These are phyloP conservation scores for Pistacia atlantica DNA, from an alignment of 345 rosid genomes.

Conservation along the genomic window DNA sequence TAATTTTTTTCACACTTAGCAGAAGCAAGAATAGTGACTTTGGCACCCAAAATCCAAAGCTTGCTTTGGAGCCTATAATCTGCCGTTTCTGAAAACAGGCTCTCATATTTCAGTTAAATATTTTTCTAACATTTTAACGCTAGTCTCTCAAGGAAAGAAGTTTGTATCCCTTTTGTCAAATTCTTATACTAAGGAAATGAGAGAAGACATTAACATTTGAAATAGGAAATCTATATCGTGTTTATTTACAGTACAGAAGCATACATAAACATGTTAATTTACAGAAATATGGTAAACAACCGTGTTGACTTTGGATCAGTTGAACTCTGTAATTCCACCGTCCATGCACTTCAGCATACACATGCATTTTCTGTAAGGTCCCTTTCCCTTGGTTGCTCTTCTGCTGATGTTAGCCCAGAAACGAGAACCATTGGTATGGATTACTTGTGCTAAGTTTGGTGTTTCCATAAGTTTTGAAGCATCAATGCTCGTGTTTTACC, in stretches of 20 bases:
- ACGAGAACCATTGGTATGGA: not conserved
- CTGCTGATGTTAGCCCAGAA: not conserved
- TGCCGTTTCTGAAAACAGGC: too few relatives aligned
- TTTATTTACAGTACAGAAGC: not conserved
- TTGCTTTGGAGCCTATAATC: too few relatives aligned
- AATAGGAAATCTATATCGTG: not conserved
- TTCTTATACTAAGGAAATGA: not conserved
- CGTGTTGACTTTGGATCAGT: not conserved
- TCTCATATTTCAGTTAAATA: too few relatives aligned
- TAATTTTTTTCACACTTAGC: too few relatives aligned
- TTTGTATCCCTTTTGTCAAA: not conserved
- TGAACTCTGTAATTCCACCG: not conserved
- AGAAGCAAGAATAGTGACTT: too few relatives aligned
- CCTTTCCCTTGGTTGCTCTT: not conserved
- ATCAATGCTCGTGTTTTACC: constrained; percentile 74
- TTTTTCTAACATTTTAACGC: too few relatives aligned
- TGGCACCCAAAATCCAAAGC: too few relatives aligned
- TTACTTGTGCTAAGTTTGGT: not conserved
- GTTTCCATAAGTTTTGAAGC: constrained; percentile 61
- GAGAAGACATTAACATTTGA: not conserved
- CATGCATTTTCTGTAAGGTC: not conserved
- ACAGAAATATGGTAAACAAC: not conserved
- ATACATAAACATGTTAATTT: not conserved
- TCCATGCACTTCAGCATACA: not conserved
- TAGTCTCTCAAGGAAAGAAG: too few relatives aligned